Percentiles rank a stretch among this genome's conserved stretches.
Evolutionary conservation across 129 eudicot genomes (phyloP).

Genomic region (Helichrysum umbraculigerum): DNA sequence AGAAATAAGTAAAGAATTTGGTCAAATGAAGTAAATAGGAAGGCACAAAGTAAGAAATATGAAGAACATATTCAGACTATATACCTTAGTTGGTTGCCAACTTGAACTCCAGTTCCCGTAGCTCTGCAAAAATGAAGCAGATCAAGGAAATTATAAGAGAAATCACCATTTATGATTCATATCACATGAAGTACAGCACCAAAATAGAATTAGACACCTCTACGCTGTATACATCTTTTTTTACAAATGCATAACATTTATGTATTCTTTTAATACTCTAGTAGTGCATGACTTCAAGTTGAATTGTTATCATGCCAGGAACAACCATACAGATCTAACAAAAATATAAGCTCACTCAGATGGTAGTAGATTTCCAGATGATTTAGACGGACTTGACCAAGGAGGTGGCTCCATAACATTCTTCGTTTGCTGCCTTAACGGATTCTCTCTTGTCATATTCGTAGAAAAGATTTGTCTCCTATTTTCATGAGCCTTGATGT

Average conservation of each 20-base stretch:
- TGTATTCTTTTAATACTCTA: not conserved
- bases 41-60: slow-evolving; percentile 2
- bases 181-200: not conserved
- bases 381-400: slow-evolving; percentile 63
- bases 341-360: slow-evolving; percentile 43
- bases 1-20: not conserved
- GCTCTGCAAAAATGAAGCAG: slow-evolving; percentile 41
- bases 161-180: not conserved
- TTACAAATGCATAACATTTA: not conserved
- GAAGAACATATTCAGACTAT: slow-evolving; percentile 13
- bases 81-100: slow-evolving; percentile 73
- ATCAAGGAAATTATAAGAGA: not conserved
- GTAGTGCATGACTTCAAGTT: not conserved
- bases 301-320: not conserved
- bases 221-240: not conserved
- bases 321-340: slow-evolving; percentile 6
- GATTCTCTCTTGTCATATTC: slow-evolving; percentile 53
- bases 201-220: not conserved
- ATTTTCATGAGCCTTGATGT: slow-evolving; percentile 75
- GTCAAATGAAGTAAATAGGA: slow-evolving; percentile 8
- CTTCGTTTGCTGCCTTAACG: slow-evolving; percentile 54
- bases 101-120: slow-evolving; percentile 53
- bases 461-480: slow-evolving; percentile 76
- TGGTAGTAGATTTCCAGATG: slow-evolving; percentile 51
- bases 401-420: slow-evolving; percentile 66